phyloP scores from a whole-genome alignment of 2,329 filamentous ascomycete species.

The Cercospora sesami region DNA sequence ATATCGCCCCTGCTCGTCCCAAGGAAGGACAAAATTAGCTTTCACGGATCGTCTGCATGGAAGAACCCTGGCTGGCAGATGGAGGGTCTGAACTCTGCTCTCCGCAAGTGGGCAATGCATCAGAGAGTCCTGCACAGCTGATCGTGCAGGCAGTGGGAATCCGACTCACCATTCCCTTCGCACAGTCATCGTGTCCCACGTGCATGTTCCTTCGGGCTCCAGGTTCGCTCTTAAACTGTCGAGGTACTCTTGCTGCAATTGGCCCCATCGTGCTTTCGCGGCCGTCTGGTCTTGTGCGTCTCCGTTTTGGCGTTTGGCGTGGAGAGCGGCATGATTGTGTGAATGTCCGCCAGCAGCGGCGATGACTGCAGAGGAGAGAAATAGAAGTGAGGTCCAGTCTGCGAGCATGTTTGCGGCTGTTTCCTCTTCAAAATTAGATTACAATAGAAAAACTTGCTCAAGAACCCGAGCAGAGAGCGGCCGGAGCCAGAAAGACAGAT shows the following conservation, averaged over 20 bases:
- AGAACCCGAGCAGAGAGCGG: not conserved
- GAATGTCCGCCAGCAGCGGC: not conserved
- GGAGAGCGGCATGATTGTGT: not conserved
- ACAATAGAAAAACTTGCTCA: not conserved
- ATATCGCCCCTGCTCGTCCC: slow-evolving; percentile 27
- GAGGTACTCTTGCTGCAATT: slow-evolving; percentile 19
- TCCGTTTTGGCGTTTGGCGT: not conserved
- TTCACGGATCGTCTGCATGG: not conserved
- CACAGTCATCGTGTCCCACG: slow-evolving; percentile 27
- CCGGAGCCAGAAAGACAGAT: not conserved
- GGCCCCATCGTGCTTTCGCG: slow-evolving; percentile 17
- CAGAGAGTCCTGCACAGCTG: not conserved
- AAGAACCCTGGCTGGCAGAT: not conserved
- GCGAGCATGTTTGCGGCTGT: slow-evolving; percentile 7
- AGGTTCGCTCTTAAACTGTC: slow-evolving; percentile 12
- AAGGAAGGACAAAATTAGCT: not conserved
- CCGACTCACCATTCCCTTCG: slow-evolving; percentile 22
- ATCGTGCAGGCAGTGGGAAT: not conserved
- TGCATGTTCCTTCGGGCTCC: slow-evolving; percentile 20
- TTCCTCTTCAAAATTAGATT: not conserved
- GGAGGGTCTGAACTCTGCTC: not conserved
- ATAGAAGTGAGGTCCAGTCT: slow-evolving; percentile 9
- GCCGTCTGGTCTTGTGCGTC: slow-evolving; percentile 6
- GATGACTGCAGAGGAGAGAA: slow-evolving; percentile 3
- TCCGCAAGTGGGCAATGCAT: not conserved